These are phyloP conservation scores for Monilinia fructigena DNA, from an alignment of 2,329 filamentous ascomycete genomes.

Conservation along the genomic window DNA sequence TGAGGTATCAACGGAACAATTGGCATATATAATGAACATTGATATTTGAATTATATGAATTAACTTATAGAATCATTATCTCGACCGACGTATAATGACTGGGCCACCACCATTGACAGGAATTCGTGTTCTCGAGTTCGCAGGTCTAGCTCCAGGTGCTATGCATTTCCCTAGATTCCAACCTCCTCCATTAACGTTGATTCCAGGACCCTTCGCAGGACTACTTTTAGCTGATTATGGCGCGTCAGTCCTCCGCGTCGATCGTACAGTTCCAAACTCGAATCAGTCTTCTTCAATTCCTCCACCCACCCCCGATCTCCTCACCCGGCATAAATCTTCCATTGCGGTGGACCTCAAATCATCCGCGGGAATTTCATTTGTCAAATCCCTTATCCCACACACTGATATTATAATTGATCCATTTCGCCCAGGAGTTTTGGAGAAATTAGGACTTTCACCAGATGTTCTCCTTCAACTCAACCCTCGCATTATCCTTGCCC, in stretches of 20 bases:
- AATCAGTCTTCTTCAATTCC: constrained; percentile 45
- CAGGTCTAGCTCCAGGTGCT: constrained; percentile 57
- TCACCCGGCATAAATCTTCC: constrained; percentile 78
- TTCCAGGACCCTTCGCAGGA: constrained; percentile 77
- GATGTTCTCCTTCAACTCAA: constrained; percentile 64
- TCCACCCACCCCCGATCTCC: constrained; percentile 63
- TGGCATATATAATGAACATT: background rate
- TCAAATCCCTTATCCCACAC: constrained; percentile 61
- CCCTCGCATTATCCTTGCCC: constrained; percentile 73
- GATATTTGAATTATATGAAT: background rate
- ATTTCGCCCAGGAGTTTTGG: constrained; percentile 86
- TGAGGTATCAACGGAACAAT: background rate
- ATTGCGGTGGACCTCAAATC: constrained; percentile 78
- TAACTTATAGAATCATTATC: background rate
- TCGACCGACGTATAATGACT: constrained; percentile 28
- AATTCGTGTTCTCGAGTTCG: constrained; percentile 64
- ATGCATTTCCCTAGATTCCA: constrained; percentile 43
- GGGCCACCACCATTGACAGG: constrained; percentile 50
- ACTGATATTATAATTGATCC: constrained; percentile 88
- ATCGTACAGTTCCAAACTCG: constrained; percentile 56
- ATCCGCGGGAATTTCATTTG: constrained; percentile 58
- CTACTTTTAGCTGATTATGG: constrained; percentile 88
- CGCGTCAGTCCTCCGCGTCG: constrained; percentile 82
- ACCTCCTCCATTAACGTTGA: constrained; percentile 11
- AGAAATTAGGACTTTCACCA: constrained; percentile 77